Base-by-base conservation (phyloP, 2,329 filamentous ascomycete species). In the Fusarium mexicanum region DNA sequence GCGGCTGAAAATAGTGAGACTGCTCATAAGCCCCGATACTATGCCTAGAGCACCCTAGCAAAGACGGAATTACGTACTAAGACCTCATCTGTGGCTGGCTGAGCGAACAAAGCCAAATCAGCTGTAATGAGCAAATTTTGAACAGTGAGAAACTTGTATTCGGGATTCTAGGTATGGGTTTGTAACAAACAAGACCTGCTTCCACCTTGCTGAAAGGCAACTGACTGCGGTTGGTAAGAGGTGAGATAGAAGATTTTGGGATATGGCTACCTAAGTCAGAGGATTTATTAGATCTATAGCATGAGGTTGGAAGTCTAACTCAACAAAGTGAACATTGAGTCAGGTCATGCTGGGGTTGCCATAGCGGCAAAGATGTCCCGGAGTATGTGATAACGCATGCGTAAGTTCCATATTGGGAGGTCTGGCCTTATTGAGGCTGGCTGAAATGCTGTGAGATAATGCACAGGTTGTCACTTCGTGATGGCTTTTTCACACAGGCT, bases 1-100 rank as follows among this genome's bases (percentile, higher is more conserved):
- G 46, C 20, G 46, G 29, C 26, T 48, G 20, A 3, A 6, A 12
- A 31, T 8, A 12, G 20, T 17, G 5, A 31, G 20, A n/a, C 14
- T 8, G 4, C 1, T 3, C 2, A n/a, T 11, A n/a, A n/a, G 7
- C 46, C 26, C 10, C 4, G 7, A 48, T 6, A 8, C 20, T 17
- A 48, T 31, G 4, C 20, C 20, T 31, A n/a, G 8, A 48, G 5
- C 14, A 31, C 17, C 9, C 9, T n/a, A 3, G 9, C 20, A 31
- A 22, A 4, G 12, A 16, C 35, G 0, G 6, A 17, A 14, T 35
- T 35, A 35, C 14, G 33, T 35, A 35, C 33, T 16, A 16, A 22
- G 24, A 7, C 44, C 18, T 20, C 13, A 47, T 29, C 9, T 4
- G 46, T 6, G 46, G 46, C 26, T n/a, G 46, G 26, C 46, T 48